phyloP scores from a whole-genome alignment of 805 yeast genomes.

The Candida chauliodis region DNA sequence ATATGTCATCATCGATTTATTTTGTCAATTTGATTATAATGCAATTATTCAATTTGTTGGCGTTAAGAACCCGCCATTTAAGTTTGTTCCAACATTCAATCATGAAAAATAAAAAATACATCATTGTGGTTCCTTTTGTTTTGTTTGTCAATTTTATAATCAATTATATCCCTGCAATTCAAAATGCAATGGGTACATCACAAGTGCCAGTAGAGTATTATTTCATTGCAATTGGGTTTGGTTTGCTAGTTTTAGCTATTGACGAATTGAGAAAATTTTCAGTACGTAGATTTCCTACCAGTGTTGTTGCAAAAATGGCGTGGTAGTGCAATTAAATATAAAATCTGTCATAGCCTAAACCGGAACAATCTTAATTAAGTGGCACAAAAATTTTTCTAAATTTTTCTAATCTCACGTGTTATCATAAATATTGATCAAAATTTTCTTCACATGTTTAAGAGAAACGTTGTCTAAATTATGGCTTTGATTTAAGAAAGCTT shows the following conservation, averaged over 20 bases:
- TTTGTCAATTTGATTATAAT: slow-evolving; percentile 45
- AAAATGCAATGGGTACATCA: slow-evolving; percentile 30
- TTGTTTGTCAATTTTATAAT: slow-evolving; percentile 38
- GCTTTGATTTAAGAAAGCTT: too few relatives aligned
- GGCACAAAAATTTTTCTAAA: not conserved
- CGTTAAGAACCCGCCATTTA: slow-evolving; percentile 40
- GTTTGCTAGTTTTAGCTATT: slow-evolving; percentile 31
- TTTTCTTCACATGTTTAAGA: not conserved
- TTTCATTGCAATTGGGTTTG: slow-evolving; percentile 46
- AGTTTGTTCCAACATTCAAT: slow-evolving; percentile 43
- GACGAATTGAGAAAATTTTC: slow-evolving; percentile 42
- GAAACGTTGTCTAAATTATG: slow-evolving; percentile 1
- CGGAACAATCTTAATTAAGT: not conserved
- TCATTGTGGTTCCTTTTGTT: slow-evolving; percentile 33
- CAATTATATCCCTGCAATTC: slow-evolving; percentile 41
- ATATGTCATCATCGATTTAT: slow-evolving; percentile 41
- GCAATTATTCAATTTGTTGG: slow-evolving; percentile 44
- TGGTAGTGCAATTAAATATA: slow-evolving; percentile 27
- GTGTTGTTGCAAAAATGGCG: slow-evolving; percentile 36
- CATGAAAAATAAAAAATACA: slow-evolving; percentile 26
- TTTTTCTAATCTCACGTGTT: slow-evolving; percentile 8
- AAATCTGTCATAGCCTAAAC: not conserved
- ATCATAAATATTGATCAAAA: not conserved
- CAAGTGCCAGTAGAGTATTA: slow-evolving; percentile 42
- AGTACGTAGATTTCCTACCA: slow-evolving; percentile 35